Percentiles rank a stretch among this genome's conserved stretches.
phyloP scores from a whole-genome alignment of 768 basidiomycete species.

The Antrodiella citrinella region DNA sequence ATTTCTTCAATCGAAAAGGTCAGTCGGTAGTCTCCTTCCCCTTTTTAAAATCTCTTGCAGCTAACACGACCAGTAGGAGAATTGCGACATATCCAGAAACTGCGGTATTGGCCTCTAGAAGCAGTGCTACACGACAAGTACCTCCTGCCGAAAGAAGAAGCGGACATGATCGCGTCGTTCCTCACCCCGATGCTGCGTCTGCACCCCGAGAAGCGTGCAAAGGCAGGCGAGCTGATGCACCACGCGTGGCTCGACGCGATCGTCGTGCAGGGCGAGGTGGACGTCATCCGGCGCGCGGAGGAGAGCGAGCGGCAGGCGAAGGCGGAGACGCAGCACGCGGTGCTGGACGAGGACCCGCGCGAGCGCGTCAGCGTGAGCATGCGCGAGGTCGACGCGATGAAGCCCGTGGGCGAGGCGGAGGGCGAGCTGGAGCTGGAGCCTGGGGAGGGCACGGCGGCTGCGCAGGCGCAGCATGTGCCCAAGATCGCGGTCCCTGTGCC shows the following conservation, averaged over 20 bases:
- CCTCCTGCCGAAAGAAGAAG: slow-evolving; percentile 77
- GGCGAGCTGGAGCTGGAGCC: not conserved
- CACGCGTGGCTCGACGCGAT: slow-evolving; percentile 85
- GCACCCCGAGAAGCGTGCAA: slow-evolving; percentile 82
- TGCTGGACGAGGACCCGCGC: slow-evolving; percentile 5
- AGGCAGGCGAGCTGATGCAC: slow-evolving; percentile 76
- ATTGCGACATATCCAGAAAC: slow-evolving; percentile 88
- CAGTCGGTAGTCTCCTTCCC: slow-evolving; percentile 13
- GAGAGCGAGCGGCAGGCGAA: slow-evolving; percentile 36
- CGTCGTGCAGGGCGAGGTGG: slow-evolving; percentile 85
- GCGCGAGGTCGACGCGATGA: slow-evolving; percentile 54
- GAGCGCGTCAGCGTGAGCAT: slow-evolving; percentile 7
- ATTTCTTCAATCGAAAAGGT: slow-evolving; percentile 98
- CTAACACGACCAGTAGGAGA: slow-evolving; percentile 41
- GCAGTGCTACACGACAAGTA: slow-evolving; percentile 91
- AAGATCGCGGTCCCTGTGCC: slow-evolving; percentile 17
- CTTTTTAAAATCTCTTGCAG: not conserved
- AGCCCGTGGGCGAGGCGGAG: slow-evolving; percentile 60
- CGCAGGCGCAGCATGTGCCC: slow-evolving; percentile 13
- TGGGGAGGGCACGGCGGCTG: slow-evolving; percentile 1
- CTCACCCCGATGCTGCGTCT: slow-evolving; percentile 85
- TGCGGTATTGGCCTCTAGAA: slow-evolving; percentile 85
- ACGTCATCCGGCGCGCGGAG: slow-evolving; percentile 63
- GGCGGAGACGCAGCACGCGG: slow-evolving; percentile 3
- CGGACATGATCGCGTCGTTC: slow-evolving; percentile 75